Conservation (phyloP, 495 filamentous ascomycete species). For the Penicillium egyptiacum region DNA sequence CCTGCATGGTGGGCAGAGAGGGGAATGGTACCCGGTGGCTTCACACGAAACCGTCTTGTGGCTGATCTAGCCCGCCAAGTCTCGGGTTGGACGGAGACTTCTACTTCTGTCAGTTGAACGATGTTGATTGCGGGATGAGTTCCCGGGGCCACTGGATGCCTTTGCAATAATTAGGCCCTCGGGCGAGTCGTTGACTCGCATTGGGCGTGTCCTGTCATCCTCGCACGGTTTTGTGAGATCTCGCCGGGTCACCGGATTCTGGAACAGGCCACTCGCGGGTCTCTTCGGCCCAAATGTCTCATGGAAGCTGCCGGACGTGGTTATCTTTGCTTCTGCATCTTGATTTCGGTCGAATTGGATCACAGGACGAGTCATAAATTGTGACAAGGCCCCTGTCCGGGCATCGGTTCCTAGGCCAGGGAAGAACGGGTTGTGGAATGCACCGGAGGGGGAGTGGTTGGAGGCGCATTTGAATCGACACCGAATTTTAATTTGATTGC, state of each 20-base stretch:
- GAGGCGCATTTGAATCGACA: conserved; percentile 11
- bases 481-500: conserved; percentile 2
- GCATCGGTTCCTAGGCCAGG: conserved; percentile 26
- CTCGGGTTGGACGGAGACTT: conserved; percentile 27
- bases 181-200: conserved; percentile 15
- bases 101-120: conserved; percentile 11
- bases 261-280: conserved; percentile 31
- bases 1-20: conserved; percentile 8
- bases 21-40: conserved; percentile 21
- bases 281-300: conserved; percentile 31
- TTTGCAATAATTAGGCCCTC: conserved; percentile 18
- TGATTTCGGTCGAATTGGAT: conserved; percentile 26
- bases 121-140: conserved; percentile 11
- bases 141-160: conserved; percentile 21
- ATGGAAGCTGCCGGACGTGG: conserved; percentile 33
- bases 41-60: conserved; percentile 21
- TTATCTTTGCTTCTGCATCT: conserved; percentile 26
- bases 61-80: conserved; percentile 30
- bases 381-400: conserved; percentile 25
- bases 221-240: conserved; percentile 33
- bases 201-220: conserved; percentile 28
- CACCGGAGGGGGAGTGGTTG: conserved; percentile 29
- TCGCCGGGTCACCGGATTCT: conserved; percentile 38
- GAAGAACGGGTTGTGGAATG: conserved; percentile 28
- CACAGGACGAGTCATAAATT: conserved; percentile 21